Base-by-base conservation (phyloP, 1,284 basidiomycete genomes). In the Microstroma glucosiphilum region DNA sequence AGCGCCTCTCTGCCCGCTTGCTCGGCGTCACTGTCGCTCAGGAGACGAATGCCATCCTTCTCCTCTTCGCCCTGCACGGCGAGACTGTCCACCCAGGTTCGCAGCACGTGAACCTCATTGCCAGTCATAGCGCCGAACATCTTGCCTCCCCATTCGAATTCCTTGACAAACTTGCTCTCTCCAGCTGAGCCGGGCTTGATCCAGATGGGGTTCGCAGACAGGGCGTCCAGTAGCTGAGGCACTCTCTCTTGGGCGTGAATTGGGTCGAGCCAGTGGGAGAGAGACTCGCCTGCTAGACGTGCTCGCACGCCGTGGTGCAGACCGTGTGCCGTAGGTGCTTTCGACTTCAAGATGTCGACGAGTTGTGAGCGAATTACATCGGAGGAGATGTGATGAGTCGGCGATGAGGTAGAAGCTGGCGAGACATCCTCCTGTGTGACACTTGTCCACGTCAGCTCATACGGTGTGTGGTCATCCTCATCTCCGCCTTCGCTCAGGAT, bases 341-440 rank as follows among this genome's bases (percentile, higher is more conserved):
- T 54, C 7, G 19, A 15, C 21, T 15, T 17, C 3, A 54, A 25
- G 21, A 30, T 54, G 51, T n/a, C 51, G 21, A 23, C 23, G 51
- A 54, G 21, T 7, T 25, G 65, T 68, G 68, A 0, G 80, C 79
- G 40, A 56, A 43, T 48, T 3, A 12, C 43, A 6, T 48, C 43
- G 43, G 43, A 17, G 3, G 15, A 11, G 11, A 11, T 21, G 43
- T 48, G 6, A 4, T 48, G 43, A 4, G 4, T 12, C 3, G 30
- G 30, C 9, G 30, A 37, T 37, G 30, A 3, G 30, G 9, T 37
- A 37, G 30, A 37, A 9, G 4, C 30, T 37, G 30, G 30, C 15
- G 17, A 17, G 17, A 21, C 21, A 21, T 48, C 43, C 12, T 48
- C 43, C 43, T 21, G 66, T 60, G 7, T 56, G n/a, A 56, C 15